Base-by-base conservation (phyloP, 257 asterid genomes). In the Vinca minor region DNA sequence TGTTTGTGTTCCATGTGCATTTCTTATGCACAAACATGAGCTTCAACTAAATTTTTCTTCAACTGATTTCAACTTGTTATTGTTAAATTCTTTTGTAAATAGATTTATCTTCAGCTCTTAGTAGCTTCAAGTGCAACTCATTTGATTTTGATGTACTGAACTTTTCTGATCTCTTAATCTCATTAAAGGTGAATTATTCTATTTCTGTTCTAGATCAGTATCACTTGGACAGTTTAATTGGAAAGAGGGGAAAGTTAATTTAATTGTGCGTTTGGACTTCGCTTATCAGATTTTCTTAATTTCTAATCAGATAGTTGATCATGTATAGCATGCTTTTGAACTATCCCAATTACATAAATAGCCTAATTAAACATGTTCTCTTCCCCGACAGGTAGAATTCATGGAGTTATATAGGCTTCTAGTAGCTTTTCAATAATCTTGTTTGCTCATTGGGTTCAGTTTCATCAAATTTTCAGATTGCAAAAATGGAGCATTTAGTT, bases 401-500 rank as follows among this genome's bases (percentile, higher is more conserved):
- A 45, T 63, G 56, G 29, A 45, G 39, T n/a, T n/a, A 18, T 44
- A 17, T 8, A 41, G 3, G 13, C 10, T 39, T 18, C 8, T 60
- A 11, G 13, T 46, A 62, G 54, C 65, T 1, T 38, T 60, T 18
- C 17, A 6, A 6, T 18, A 9, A 64, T 17, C 32, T 49, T 52
- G 21, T 29, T 47, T n/a, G n/a, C 50, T 50, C 15, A 59, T 65
- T 18, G 39, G 18, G 38, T 0, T 67, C 12, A 41, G 62, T 25
- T 67, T 63, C 75, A 65, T 52, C 52, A 44, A 20, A 3, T 63
- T 59, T 73, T 68, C 79, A 90, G 97, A 73, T 87, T 23, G 60
- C 71, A 59, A 84, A 78, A 74, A 81, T 90, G 95, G 96, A 85
- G 70, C 73, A 71, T 46, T 60, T 69, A 71, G 87, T 84, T 50